Conservation (phyloP, 2,329 filamentous ascomycete species). For the Cytospora mali region DNA sequence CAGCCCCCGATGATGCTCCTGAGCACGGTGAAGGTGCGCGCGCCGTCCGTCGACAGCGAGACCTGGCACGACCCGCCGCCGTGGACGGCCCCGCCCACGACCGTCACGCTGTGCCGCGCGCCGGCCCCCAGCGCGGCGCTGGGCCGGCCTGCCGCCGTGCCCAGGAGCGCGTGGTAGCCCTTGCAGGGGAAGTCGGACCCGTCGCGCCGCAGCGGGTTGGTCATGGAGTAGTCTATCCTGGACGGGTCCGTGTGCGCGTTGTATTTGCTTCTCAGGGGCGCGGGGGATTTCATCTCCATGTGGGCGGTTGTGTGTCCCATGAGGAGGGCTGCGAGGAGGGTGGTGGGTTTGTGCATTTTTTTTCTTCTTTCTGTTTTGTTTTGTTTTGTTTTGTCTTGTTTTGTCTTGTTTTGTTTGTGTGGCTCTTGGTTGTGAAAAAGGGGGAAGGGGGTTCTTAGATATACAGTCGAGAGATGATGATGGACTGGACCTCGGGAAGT, state of each 20-base stretch:
- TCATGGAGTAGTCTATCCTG: constrained; percentile 72
- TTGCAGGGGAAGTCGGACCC: constrained; percentile 78
- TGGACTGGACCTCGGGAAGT: too few relatives aligned
- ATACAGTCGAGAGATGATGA: too few relatives aligned
- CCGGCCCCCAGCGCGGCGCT: constrained; percentile 67
- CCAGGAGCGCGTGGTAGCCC: constrained; percentile 56
- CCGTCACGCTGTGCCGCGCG: constrained; percentile 61
- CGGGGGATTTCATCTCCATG: constrained; percentile 58
- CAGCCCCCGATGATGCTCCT: constrained; percentile 60
- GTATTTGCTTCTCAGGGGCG: constrained; percentile 56
- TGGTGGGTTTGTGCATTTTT: constrained; percentile 28
- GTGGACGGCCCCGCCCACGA: constrained; percentile 66
- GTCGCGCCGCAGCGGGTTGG: constrained; percentile 61
- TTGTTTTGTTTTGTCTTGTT: background rate
- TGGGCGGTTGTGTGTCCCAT: constrained; percentile 52
- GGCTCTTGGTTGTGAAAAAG: too few relatives aligned
- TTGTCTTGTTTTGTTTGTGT: background rate
- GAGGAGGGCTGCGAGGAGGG: constrained; percentile 46
- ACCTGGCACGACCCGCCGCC: constrained; percentile 77
- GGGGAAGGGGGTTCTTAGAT: too few relatives aligned
- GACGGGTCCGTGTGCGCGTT: constrained; percentile 48
- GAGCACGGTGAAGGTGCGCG: constrained; percentile 69
- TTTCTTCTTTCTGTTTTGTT: background rate
- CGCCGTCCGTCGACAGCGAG: constrained; percentile 72
- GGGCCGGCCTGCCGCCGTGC: constrained; percentile 51